Conservation (phyloP, 192 early-diverging fungal genomes). For the Dissophora globulifera region DNA sequence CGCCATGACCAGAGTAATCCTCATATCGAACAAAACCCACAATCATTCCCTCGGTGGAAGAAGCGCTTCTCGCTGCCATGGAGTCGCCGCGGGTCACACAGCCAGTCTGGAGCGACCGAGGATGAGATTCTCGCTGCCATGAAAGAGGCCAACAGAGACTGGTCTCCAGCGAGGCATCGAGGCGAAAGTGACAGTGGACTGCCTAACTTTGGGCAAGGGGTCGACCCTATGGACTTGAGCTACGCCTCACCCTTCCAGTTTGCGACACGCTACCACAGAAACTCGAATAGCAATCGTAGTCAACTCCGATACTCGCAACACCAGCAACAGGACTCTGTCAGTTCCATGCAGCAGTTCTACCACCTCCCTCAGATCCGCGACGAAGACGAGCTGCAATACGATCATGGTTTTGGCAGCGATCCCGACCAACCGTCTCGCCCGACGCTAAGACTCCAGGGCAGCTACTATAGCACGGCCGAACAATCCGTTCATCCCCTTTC, state of each 20-base stretch:
- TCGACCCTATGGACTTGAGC: background rate
- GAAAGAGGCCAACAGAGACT: constrained; percentile 16
- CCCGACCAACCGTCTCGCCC: background rate
- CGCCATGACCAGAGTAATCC: background rate
- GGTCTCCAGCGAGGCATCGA: background rate
- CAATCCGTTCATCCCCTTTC: no score
- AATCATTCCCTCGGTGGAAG: constrained; percentile 5
- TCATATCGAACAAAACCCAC: background rate
- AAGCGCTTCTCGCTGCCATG: constrained; percentile 2
- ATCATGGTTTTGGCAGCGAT: background rate
- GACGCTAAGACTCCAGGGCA: no score
- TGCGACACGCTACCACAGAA: background rate
- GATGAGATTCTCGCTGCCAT: constrained; percentile 27
- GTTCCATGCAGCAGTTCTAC: constrained; percentile 48
- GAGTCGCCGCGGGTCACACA: constrained; percentile 12
- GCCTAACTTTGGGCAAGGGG: background rate
- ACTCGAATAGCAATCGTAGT: background rate
- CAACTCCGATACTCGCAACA: background rate
- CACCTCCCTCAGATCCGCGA: background rate
- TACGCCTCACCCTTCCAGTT: background rate
- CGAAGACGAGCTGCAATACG: no score
- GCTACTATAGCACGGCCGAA: no score
- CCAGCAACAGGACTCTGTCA: constrained; percentile 36
- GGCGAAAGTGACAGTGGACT: background rate
- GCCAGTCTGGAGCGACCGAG: constrained; percentile 9